Evolutionary conservation across 768 basidiomycete genomes (phyloP), one percentile per base, ranked within the genome.

Genomic region (Cystobasidium ongulense): DNA sequence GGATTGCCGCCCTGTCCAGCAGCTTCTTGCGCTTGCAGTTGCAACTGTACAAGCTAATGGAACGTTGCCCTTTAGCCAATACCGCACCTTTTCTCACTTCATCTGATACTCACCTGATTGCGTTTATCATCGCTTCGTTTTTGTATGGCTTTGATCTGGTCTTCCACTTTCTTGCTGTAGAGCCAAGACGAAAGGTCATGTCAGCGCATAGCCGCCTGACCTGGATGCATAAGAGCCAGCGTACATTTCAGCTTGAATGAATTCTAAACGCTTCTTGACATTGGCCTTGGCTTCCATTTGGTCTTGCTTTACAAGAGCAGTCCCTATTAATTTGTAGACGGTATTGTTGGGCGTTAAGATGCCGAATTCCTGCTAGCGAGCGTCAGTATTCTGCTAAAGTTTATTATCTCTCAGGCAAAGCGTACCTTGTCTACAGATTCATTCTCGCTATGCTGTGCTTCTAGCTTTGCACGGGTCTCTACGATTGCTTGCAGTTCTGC

Each of bases 321-420:
- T 91, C 0, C 94, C 94, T 43, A 95, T 86, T 33, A 91, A 86
- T 83, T 97, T 98, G 84, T 88, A 98, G 7, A 98, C 86, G 15
- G 84, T 85, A 79, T 93, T 96, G 76, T 88, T 86, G 7, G 88
- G 83, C 57, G 88, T 89, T 73, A 97, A 81, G 33, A 84, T 83
- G n/a, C 84, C 82, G 79, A 98, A 93, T 83, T 97, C 95, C 93
- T 97, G 27, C 29, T 61, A 71, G 71, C 23, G 63, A 50, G 54
- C 18, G 33, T 31, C 62, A 72, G 53, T 46, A 23, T 29, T 52
- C 36, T 1, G 53, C 50, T 29, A 57, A 25, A 35, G 21, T n/a
- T 5, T 43, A 38, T 54, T 29, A n/a, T 38, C 8, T 36, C 7
- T n/a, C n/a, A n/a, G n/a, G n/a, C n/a, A n/a, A n/a, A n/a, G 67